A percentile compares a stretch with the other conserved stretches of the same genome.
phyloP scores from a whole-genome alignment of 1,284 basidiomycete genomes.

The Pholiota adiposa region DNA sequence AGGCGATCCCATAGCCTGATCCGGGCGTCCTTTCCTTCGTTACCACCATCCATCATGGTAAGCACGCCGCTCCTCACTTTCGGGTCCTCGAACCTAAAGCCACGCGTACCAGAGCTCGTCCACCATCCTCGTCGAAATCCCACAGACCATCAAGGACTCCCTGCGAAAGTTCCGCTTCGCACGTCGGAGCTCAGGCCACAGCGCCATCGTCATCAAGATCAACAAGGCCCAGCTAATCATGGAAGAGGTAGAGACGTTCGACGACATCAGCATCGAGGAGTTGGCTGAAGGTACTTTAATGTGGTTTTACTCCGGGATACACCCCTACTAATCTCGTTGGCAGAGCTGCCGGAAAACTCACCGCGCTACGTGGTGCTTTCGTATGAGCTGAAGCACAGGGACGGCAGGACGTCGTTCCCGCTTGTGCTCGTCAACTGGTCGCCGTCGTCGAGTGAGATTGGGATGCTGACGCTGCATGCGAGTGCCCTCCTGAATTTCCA shows the following conservation, averaged over 20 bases:
- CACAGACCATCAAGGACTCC: constrained; percentile 71
- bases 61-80: constrained; percentile 10
- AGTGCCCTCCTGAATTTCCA: constrained; percentile 84
- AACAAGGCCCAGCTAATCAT: constrained; percentile 80
- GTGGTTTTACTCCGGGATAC: neutral
- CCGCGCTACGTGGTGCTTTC: constrained; percentile 87
- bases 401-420: constrained; percentile 87
- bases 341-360: constrained; percentile 90
- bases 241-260: constrained; percentile 82
- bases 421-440: constrained; percentile 88
- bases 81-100: neutral
- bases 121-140: constrained; percentile 77
- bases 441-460: constrained; percentile 75
- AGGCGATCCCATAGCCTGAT: constrained; percentile 21
- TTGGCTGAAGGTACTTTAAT: constrained; percentile 74
- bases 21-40: constrained; percentile 15
- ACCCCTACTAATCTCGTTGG: constrained; percentile 12
- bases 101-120: constrained; percentile 15
- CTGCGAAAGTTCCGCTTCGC: constrained; percentile 86
- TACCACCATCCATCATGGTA: constrained; percentile 25
- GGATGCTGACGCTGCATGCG: constrained; percentile 82
- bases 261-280: constrained; percentile 78
- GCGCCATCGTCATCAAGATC: constrained; percentile 87
- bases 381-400: constrained; percentile 80
- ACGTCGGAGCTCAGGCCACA: constrained; percentile 66